Evolutionary conservation across 106 monocot species (phyloP).

Genomic region (Allium fistulosum): DNA sequence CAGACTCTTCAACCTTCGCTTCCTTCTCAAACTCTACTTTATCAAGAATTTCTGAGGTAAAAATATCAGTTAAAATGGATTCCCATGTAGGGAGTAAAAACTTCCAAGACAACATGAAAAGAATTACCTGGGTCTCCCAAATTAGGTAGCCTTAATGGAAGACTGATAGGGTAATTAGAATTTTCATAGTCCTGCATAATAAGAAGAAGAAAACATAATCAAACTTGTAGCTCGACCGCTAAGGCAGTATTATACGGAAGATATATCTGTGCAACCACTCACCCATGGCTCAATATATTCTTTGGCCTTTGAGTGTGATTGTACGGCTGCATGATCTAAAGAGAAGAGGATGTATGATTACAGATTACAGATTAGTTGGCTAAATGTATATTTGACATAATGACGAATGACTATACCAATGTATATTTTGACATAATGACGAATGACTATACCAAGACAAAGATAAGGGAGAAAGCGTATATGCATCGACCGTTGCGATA

Average conservation of each 20-base stretch:
- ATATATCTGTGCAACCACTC: constrained; percentile 1
- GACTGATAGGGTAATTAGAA: constrained; percentile 48
- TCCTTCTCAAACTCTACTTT: constrained; percentile 48
- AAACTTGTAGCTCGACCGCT: not conserved
- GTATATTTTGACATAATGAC: no score
- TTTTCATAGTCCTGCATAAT: constrained; percentile 31
- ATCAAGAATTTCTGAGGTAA: constrained; percentile 29
- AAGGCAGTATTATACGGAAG: not conserved
- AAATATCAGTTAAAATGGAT: not conserved
- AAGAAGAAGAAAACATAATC: not conserved
- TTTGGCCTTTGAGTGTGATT: not conserved
- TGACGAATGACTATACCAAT: no score
- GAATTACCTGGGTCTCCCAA: constrained; percentile 49
- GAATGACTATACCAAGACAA: no score
- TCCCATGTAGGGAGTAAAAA: not conserved
- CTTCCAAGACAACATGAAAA: not conserved
- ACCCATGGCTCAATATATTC: constrained; percentile 44
- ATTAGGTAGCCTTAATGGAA: constrained; percentile 49
- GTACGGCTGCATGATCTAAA: no score
- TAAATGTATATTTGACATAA: no score
- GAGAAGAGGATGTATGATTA: no score
- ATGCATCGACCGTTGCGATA: no score
- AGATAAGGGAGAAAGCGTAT: no score
- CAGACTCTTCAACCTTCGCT: constrained; percentile 32
- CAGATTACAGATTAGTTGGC: no score